These are phyloP conservation scores for Nakazawaea wyomingensis DNA, from an alignment of 805 yeast species.

Conservation along the genomic window DNA sequence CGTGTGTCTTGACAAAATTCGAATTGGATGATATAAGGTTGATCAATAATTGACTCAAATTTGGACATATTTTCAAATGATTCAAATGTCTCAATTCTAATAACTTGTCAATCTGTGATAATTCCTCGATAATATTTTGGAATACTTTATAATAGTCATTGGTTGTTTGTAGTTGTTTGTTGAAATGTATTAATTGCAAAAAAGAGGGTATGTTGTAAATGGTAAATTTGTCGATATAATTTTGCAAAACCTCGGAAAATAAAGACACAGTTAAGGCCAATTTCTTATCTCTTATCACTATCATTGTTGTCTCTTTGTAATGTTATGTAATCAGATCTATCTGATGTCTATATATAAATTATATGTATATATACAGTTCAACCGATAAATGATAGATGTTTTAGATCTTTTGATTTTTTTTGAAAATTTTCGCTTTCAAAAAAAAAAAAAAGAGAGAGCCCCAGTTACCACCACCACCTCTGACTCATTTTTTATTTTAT, in stretches of 20 bases:
- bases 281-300: slow-evolving; percentile 6
- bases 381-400: no score
- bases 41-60: slow-evolving; percentile 1
- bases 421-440: no score
- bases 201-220: slow-evolving; percentile 5
- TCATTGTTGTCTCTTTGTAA: neutral
- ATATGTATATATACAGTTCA: no score
- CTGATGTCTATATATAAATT: no score
- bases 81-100: slow-evolving; percentile 2
- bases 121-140: slow-evolving; percentile 1
- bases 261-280: neutral
- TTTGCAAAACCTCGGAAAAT: slow-evolving; percentile 5
- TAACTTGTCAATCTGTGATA: slow-evolving; percentile 1
- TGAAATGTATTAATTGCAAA: slow-evolving; percentile 5
- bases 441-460: no score
- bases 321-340: neutral
- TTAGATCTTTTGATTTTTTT: no score
- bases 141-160: neutral
- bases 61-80: slow-evolving; percentile 4
- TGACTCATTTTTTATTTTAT: no score
- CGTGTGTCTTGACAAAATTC: slow-evolving; percentile 4
- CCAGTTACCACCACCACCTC: no score
- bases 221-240: slow-evolving; percentile 11
- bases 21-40: neutral
- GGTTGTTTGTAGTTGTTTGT: neutral